phyloP scores from a whole-genome alignment of 2,329 filamentous ascomycete species.

The Esteya vermicola region DNA sequence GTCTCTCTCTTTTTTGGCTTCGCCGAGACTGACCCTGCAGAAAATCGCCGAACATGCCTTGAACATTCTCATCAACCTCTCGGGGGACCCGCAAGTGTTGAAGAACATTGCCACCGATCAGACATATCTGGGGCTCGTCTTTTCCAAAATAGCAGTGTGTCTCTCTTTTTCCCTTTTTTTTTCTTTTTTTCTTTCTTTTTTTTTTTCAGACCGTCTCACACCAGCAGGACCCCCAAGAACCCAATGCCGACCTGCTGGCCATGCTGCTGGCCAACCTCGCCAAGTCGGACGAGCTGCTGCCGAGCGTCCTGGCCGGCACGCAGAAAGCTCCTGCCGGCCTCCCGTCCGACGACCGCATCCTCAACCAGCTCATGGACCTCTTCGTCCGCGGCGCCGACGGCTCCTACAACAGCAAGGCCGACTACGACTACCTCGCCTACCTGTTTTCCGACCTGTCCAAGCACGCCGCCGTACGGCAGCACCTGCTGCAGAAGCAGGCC shows the following conservation, averaged over 20 bases:
- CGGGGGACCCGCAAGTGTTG: conserved; percentile 62
- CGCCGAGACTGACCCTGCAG: conserved; percentile 28
- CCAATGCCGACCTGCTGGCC: conserved; percentile 68
- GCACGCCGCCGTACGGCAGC: conserved; percentile 57
- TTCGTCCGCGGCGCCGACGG: conserved; percentile 87
- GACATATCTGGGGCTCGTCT: conserved; percentile 59
- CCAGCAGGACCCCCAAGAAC: conserved; percentile 46
- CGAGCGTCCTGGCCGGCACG: conserved; percentile 52
- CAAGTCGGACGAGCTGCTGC: conserved; percentile 64
- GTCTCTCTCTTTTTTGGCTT: no score
- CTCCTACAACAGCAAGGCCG: conserved; percentile 67
- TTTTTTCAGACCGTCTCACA: neutral
- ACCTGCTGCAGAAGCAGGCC: conserved; percentile 58
- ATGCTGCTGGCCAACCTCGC: conserved; percentile 90
- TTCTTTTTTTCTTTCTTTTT: neutral
- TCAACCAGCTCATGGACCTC: conserved; percentile 88
- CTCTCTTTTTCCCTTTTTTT: neutral
- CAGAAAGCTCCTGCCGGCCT: conserved; percentile 56
- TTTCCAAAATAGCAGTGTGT: conserved; percentile 61
- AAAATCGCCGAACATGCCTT: conserved; percentile 87
- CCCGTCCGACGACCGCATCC: conserved; percentile 54
- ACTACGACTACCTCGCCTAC: conserved; percentile 89
- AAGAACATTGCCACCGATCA: conserved; percentile 63
- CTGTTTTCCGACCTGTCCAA: conserved; percentile 88
- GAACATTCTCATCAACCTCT: conserved; percentile 78